phyloP scores from a whole-genome alignment of 2,329 filamentous ascomycete genomes.

The Fusarium luffae region DNA sequence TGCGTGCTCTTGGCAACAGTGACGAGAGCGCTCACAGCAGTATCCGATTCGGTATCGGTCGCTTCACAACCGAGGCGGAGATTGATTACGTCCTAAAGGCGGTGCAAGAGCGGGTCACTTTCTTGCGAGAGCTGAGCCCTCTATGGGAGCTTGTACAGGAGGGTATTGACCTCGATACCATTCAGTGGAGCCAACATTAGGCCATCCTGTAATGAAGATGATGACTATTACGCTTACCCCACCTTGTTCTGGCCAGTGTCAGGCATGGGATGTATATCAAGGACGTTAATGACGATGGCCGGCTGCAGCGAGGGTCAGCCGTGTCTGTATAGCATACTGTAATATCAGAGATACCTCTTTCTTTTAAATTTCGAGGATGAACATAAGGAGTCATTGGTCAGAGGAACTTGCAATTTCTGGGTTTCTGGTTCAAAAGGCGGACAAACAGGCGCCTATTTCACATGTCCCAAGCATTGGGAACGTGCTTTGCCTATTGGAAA shows the following conservation, averaged over 20 bases:
- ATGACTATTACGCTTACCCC: background rate
- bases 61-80: constrained; percentile 94
- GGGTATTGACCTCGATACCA: constrained; percentile 92
- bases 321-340: constrained; percentile 50
- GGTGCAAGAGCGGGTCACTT: constrained; percentile 88
- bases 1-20: constrained; percentile 92
- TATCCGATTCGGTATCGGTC: constrained; percentile 96
- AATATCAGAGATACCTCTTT: constrained; percentile 50
- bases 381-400: constrained; percentile 40
- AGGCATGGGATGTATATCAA: constrained; percentile 7
- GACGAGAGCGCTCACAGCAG: constrained; percentile 98
- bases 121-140: constrained; percentile 93
- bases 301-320: constrained; percentile 37
- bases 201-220: constrained; percentile 1
- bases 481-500: constrained; percentile 20
- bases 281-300: constrained; percentile 27
- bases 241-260: constrained; percentile 1
- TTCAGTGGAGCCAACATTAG: constrained; percentile 98
- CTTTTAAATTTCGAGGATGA: constrained; percentile 41
- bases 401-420: constrained; percentile 30
- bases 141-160: constrained; percentile 99
- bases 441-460: constrained; percentile 24
- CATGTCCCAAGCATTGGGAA: constrained; percentile 14
- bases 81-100: constrained; percentile 98
- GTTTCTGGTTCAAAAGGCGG: constrained; percentile 24